phyloP scores from a whole-genome alignment of 2,329 filamentous ascomycete species.

The Chrysoporthe puriensis region DNA sequence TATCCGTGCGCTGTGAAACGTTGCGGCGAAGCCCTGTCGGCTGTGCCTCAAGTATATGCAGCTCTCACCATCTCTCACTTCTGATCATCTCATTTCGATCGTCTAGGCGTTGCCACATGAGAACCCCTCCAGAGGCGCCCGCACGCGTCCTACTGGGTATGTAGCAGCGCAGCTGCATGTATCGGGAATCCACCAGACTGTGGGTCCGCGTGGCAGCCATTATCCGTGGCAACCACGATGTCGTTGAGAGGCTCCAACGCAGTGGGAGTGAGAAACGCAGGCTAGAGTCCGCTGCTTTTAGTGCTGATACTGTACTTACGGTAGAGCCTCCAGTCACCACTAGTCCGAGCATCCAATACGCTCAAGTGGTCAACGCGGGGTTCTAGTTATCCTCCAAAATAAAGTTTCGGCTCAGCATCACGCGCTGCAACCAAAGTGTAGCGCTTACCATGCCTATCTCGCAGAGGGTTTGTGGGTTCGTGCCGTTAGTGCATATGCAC shows the following conservation, averaged over 20 bases:
- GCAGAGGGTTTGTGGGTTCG: background rate
- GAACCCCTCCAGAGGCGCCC: background rate
- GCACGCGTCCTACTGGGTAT: background rate
- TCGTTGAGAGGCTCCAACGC: no score
- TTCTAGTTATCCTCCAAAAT: background rate
- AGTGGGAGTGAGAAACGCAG: no score
- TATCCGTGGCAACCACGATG: background rate
- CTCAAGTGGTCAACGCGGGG: background rate
- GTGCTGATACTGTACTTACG: no score
- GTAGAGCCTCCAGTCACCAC: no score
- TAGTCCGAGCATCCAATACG: background rate
- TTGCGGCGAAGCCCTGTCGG: background rate
- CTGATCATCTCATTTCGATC: background rate
- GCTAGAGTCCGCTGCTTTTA: no score
- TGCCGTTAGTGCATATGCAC: slow-evolving; percentile 33
- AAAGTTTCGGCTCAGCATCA: background rate
- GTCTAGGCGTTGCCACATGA: slow-evolving; percentile 2
- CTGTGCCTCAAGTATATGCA: background rate
- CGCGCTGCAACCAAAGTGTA: background rate
- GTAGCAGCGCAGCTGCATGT: background rate
- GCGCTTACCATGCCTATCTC: background rate
- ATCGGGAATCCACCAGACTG: background rate
- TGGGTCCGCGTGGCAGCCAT: background rate
- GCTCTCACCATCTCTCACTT: background rate
- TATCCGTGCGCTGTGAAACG: background rate